Evolutionary conservation across 305 asterid species (phyloP).

Genomic region (Solanum hybrid): DNA sequence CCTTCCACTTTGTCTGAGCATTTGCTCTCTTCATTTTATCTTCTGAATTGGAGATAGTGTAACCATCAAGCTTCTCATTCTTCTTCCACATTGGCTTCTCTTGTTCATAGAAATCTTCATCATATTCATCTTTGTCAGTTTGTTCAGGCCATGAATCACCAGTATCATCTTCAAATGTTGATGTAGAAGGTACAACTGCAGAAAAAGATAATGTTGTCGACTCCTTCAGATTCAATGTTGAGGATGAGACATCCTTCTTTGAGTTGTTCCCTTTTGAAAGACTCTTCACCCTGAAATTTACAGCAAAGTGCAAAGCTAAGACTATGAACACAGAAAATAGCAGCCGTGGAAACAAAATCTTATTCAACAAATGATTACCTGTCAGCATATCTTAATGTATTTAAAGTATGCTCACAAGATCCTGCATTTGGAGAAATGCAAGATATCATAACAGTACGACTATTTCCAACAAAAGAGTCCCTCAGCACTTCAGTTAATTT

Average conservation of each 20-base stretch:
- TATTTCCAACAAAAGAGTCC: constrained; percentile 95
- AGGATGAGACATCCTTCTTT: constrained; percentile 60
- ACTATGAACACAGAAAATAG: neutral
- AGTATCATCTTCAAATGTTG: constrained; percentile 63
- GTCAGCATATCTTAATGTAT: constrained; percentile 97
- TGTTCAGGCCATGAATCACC: constrained; percentile 79
- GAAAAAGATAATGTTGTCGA: constrained; percentile 50
- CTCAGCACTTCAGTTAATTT: constrained; percentile 93
- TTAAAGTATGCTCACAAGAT: constrained; percentile 93
- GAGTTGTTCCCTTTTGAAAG: constrained; percentile 79
- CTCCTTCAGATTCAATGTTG: constrained; percentile 66
- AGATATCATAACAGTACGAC: constrained; percentile 96
- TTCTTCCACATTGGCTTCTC: constrained; percentile 63
- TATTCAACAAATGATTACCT: constrained; percentile 36
- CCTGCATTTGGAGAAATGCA: constrained; percentile 92
- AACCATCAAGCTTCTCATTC: constrained; percentile 40
- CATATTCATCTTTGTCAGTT: constrained; percentile 69
- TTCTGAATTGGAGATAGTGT: constrained; percentile 33
- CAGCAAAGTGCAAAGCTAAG: constrained; percentile 2
- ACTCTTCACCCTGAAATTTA: constrained; percentile 72
- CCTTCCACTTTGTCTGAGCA: constrained; percentile 58
- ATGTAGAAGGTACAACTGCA: constrained; percentile 41
- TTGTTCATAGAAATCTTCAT: constrained; percentile 67
- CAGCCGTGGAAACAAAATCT: neutral
- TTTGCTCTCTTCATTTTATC: constrained; percentile 48